A percentile compares a stretch with the other conserved stretches of the same genome.
Evolutionary conservation across 495 filamentous ascomycete genomes (phyloP).

Genomic region (Aspergillus conjunctus): DNA sequence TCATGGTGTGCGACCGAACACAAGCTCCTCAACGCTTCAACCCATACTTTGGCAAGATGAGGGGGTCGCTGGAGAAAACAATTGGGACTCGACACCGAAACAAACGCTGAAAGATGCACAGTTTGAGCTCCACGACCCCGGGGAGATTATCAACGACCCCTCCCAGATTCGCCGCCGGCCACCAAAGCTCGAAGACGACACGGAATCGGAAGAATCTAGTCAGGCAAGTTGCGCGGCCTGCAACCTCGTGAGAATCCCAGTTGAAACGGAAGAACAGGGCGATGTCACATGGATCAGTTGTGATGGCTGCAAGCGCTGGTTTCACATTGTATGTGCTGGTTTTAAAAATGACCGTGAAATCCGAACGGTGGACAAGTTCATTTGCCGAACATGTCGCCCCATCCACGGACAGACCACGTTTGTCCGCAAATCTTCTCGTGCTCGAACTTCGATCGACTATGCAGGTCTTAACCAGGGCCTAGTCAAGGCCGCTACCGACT

Average conservation of each 20-base stretch:
- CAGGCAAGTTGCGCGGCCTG: conserved; percentile 55
- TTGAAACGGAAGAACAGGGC: conserved; percentile 49
- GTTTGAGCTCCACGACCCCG: conserved; percentile 9
- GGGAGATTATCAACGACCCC: not conserved
- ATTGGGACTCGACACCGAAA: conserved; percentile 21
- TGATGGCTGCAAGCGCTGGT: conserved; percentile 76
- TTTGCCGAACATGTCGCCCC: conserved; percentile 62
- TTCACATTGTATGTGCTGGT: conserved; percentile 71
- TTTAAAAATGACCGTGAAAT: conserved; percentile 72
- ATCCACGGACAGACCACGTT: conserved; percentile 66
- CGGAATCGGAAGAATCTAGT: conserved; percentile 26
- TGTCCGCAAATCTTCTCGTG: conserved; percentile 62
- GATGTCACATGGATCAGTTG: conserved; percentile 72
- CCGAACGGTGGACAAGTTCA: conserved; percentile 71
- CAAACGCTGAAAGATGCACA: conserved; percentile 10
- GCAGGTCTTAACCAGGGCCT: conserved; percentile 74
- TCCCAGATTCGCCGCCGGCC: conserved; percentile 18
- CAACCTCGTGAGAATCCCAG: conserved; percentile 50
- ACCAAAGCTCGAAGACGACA: conserved; percentile 38
- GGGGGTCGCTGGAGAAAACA: conserved; percentile 25
- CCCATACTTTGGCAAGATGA: conserved; percentile 45
- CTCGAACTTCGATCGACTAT: conserved; percentile 74
- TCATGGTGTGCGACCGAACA: conserved; percentile 43
- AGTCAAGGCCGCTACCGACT: conserved; percentile 67
- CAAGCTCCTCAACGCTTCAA: conserved; percentile 44